Evolutionary conservation across 257 asterid genomes (phyloP), one percentile per base, ranked within the genome.

Genomic region (Linderniella brevidens): DNA sequence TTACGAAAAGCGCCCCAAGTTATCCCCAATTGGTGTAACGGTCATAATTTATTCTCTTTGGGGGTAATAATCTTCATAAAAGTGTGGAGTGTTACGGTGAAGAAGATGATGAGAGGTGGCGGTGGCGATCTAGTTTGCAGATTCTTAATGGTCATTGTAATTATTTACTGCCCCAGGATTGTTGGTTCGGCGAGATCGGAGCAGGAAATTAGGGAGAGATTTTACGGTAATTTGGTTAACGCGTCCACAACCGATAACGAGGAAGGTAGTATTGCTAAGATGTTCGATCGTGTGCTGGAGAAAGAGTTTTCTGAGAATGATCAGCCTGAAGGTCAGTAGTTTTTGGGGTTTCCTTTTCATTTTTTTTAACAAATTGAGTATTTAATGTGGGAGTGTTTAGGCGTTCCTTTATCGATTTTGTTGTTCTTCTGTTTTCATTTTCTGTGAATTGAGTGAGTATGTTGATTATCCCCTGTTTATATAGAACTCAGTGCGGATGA

Each of bases 221-320:
- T 90, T 70, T 90, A 74, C 57, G 98, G 98, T 12, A 64, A 77
- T 66, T 67, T 90, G n/a, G 56, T 80, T 19, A 90, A 90, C 67
- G 62, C 86, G 3, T 43, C 98, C 50, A 56, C 79, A 49, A 62
- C 92, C 32, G 77, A 61, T 11, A 64, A 57, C 50, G 82, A 80
- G 7, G 94, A 81, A 0, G 92, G 81, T 19, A 77, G 68, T 59
- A 85, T 88, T 41, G 98, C 98, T 11, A 66, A 81, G 60, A 88
- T 88, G 96, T 80, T 88, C 37, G 94, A 78, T 73, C 93, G 92
- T n/a, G 98, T 81, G 51, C 65, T 88, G 64, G 87, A 88, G 47
- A 85, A 79, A 54, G 98, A 88, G 72, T 88, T 88, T 13, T 63
- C 94, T 1, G 98, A 88, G 56, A 84, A 82, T 55, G 98, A 88